These are phyloP conservation scores for Penicillium paxilli DNA, from an alignment of 495 filamentous ascomycete genomes.

Conservation along the genomic window DNA sequence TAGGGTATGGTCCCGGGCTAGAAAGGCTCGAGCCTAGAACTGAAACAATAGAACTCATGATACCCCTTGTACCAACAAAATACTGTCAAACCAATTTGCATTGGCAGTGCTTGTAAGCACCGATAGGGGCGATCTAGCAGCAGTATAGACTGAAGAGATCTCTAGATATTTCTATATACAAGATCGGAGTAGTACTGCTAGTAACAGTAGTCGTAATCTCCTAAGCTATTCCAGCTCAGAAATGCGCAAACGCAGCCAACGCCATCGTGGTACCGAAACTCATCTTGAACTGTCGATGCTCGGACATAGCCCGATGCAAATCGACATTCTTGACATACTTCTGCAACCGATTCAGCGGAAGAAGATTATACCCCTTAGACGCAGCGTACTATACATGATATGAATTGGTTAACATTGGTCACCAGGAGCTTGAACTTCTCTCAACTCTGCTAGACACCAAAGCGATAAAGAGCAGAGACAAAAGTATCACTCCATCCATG, in stretches of 20 bases:
- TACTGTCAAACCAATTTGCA: neutral
- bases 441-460: no score
- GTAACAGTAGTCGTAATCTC: neutral
- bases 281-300: conserved; percentile 75
- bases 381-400: conserved; percentile 69
- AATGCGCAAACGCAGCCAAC: conserved; percentile 68
- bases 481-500: no score
- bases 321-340: conserved; percentile 58
- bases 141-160: neutral
- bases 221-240: conserved; percentile 20
- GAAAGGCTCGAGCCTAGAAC: neutral
- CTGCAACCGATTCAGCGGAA: conserved; percentile 62
- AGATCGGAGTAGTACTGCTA: no score
- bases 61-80: neutral
- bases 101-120: neutral
- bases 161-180: conserved; percentile 17
- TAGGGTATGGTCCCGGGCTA: no score
- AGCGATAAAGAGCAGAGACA: neutral
- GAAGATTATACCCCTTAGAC: conserved; percentile 69
- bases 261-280: conserved; percentile 77
- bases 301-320: conserved; percentile 58
- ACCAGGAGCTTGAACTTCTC: no score
- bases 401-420: neutral
- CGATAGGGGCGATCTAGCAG: neutral
- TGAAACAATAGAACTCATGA: conserved; percentile 16